A percentile compares a stretch with the other conserved stretches of the same genome.
Conservation (phyloP, 305 asterid genomes). For the Solanum chacoense region DNA sequence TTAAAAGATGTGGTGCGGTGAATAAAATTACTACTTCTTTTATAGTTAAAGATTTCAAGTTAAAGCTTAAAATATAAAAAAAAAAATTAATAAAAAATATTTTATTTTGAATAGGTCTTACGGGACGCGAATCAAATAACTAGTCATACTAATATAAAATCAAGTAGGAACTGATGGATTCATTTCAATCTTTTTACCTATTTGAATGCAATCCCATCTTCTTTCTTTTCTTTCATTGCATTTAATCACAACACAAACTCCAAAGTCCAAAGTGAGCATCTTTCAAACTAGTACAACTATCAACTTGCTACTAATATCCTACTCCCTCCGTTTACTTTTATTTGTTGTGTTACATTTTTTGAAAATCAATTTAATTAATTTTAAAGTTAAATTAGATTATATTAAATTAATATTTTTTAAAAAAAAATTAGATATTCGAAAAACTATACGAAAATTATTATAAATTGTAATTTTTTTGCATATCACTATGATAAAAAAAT, state of each 20-base stretch:
- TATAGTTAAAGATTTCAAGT: accelerated
- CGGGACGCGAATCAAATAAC: accelerated
- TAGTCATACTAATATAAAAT: not conserved
- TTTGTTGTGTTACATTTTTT: too few relatives aligned
- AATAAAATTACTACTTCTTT: accelerated
- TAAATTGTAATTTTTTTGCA: too few relatives aligned
- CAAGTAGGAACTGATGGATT: not conserved
- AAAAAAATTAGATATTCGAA: too few relatives aligned
- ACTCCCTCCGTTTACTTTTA: not conserved
- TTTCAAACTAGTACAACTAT: not conserved
- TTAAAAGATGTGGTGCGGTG: not conserved
- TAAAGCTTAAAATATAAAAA: too few relatives aligned
- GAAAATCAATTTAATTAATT: too few relatives aligned
- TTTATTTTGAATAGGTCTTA: accelerated
- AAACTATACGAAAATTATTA: too few relatives aligned
- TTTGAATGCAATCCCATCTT: not conserved
- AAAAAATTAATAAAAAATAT: too few relatives aligned
- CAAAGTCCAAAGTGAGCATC: not conserved
- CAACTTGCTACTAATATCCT: not conserved
- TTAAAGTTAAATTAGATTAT: too few relatives aligned
- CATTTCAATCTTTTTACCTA: not conserved
- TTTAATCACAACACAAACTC: not conserved
- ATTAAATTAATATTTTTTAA: too few relatives aligned
- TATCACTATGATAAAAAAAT: too few relatives aligned
- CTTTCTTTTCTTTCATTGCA: not conserved